Conservation (phyloP, 225 moss, liverwort and hornwort species). For the Rhytidiadelphus loreus region DNA sequence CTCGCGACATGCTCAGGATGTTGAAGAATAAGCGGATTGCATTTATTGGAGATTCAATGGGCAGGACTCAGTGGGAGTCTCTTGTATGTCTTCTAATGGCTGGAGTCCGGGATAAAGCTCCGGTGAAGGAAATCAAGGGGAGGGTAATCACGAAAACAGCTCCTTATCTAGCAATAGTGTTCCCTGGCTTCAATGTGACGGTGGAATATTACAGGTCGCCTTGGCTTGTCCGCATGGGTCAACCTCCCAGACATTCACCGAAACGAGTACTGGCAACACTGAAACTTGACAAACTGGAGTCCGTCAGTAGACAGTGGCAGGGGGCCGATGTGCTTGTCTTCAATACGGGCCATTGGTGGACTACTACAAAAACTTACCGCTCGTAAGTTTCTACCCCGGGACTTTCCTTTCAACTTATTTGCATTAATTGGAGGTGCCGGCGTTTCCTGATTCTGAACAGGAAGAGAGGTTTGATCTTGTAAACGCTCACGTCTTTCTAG, state of each 20-base stretch:
- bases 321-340: slow-evolving; percentile 68
- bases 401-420: background rate
- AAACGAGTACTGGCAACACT: slow-evolving; percentile 52
- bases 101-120: slow-evolving; percentile 30
- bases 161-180: slow-evolving; percentile 41
- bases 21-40: slow-evolving; percentile 58
- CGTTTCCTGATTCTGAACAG: background rate
- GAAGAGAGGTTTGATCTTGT: background rate
- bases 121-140: slow-evolving; percentile 37
- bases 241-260: slow-evolving; percentile 54
- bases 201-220: slow-evolving; percentile 84
- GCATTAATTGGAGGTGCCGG: background rate
- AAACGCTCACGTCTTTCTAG: background rate
- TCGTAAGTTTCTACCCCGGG: slow-evolving; percentile 15
- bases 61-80: slow-evolving; percentile 95
- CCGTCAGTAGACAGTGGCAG: slow-evolving; percentile 23
- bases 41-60: slow-evolving; percentile 91
- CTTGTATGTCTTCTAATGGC: slow-evolving; percentile 68
- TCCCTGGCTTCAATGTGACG: slow-evolving; percentile 51
- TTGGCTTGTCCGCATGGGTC: slow-evolving; percentile 47
- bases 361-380: slow-evolving; percentile 53
- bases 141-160: slow-evolving; percentile 49
- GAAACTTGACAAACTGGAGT: slow-evolving; percentile 56
- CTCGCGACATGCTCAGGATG: slow-evolving; percentile 59
- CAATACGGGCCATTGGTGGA: slow-evolving; percentile 99